Base-by-base conservation (phyloP, 805 yeast genomes). In the Starmera amethionina region DNA sequence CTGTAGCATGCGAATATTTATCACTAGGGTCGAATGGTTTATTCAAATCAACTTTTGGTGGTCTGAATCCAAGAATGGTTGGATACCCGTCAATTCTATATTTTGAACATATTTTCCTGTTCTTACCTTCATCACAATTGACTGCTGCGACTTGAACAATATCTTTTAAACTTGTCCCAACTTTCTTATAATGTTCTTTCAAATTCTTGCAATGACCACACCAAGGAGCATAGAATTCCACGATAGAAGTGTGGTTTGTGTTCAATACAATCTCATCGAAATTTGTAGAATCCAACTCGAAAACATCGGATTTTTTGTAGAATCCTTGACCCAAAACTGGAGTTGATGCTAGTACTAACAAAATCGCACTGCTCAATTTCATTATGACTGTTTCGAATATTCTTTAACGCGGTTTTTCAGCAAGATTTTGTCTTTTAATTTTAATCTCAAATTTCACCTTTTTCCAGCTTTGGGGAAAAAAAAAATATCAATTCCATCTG, bases 211-310 rank as follows among this genome's bases (percentile, higher is more conserved):
- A 90, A 60, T 90, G 87, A 5, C 97, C 96, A 66, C 98, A 90
- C 97, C 97, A 89, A 32, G 97, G 96, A 5, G 97, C 97, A 60
- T 82, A 89, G 60, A 89, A 89, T 64, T 88, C 88, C 18, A 87
- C 88, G 15, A 88, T 63, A 2, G 95, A 62, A 2, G 95, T 82
- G 51, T 86, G 82, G 55, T 87, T 87, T 3, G 94, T 69, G 18
- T 67, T 59, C 34, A 77, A 67, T 4, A 89, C 76, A 37, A 79
- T 82, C 41, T 73, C 72, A 45, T 80, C 77, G 54, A 88, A 88
- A 40, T 67, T 79, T 13, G 65, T 49, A 3, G 78, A 62, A 18
- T 71, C 68, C 33, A 82, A 61, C 49, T 81, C 88, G 39, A 72
- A 61, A 4, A 83, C 72, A 35, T 75, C 47, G 0, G 59, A 45